Evolutionary conservation across 257 asterid genomes (phyloP).

Genomic region (Fraxinus cuspidata): DNA sequence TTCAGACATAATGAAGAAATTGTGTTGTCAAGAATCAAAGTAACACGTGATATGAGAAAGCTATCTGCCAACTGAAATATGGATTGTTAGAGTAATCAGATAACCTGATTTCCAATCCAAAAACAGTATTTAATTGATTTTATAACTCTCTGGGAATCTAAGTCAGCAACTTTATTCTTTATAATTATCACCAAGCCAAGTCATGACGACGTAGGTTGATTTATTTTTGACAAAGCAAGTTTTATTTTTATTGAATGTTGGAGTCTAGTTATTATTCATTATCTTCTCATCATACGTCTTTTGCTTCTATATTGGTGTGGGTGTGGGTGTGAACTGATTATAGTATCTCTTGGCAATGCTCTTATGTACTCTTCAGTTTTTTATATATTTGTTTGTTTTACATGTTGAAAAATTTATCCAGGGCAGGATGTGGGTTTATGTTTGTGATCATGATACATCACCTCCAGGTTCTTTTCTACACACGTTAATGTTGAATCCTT

Average conservation of each 20-base stretch:
- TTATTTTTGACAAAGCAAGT: not conserved
- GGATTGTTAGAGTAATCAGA: not conserved
- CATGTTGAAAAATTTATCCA: constrained; percentile 45
- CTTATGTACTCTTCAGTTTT: not conserved
- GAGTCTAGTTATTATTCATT: not conserved
- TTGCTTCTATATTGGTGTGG: not conserved
- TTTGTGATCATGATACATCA: constrained; percentile 75
- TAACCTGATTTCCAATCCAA: not conserved
- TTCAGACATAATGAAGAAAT: not conserved
- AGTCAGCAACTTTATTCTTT: not conserved
- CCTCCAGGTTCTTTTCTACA: constrained; percentile 69
- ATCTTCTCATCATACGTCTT: not conserved
- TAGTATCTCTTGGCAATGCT: not conserved
- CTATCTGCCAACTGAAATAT: not conserved
- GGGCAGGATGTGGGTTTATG: constrained; percentile 76
- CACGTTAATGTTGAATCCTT: constrained; percentile 9
- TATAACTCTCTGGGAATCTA: not conserved
- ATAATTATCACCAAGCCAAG: not conserved
- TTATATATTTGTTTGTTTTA: constrained; percentile 17
- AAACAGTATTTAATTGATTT: not conserved
- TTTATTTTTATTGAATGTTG: not conserved
- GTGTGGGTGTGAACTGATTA: not conserved
- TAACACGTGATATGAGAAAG: not conserved
- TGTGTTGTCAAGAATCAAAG: constrained; percentile 4
- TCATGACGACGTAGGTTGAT: not conserved